Evolutionary conservation across 2,329 filamentous ascomycete species (phyloP).

Genomic region (Cercospora sesami): DNA sequence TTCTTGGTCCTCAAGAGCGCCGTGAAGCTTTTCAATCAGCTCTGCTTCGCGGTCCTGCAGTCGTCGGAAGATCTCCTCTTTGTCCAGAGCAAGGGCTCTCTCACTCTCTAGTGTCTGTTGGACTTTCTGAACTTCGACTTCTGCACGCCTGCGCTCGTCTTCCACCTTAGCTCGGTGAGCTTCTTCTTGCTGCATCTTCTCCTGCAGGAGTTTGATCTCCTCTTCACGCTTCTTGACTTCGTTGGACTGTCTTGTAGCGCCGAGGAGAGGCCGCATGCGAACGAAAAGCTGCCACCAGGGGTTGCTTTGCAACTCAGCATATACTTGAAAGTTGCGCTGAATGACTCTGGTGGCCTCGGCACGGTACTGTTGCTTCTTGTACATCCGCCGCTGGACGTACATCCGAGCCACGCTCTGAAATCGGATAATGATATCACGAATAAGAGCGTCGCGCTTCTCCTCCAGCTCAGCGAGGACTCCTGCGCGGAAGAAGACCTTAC

Average conservation of each 20-base stretch:
- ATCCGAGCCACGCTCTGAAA: slow-evolving; percentile 93
- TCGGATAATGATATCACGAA: slow-evolving; percentile 86
- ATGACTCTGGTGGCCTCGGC: slow-evolving; percentile 94
- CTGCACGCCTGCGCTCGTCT: slow-evolving; percentile 83
- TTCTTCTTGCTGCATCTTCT: slow-evolving; percentile 76
- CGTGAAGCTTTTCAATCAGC: slow-evolving; percentile 87
- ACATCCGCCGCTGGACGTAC: slow-evolving; percentile 81
- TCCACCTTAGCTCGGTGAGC: slow-evolving; percentile 77
- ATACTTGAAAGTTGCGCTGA: slow-evolving; percentile 89
- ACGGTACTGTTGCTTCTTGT: slow-evolving; percentile 89
- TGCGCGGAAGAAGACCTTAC: slow-evolving; percentile 96
- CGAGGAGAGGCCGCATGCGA: slow-evolving; percentile 91
- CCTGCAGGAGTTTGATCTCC: slow-evolving; percentile 82
- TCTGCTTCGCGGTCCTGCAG: slow-evolving; percentile 88
- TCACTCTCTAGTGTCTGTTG: slow-evolving; percentile 96
- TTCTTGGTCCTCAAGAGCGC: slow-evolving; percentile 91
- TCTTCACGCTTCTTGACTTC: slow-evolving; percentile 96
- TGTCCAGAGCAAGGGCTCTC: slow-evolving; percentile 90
- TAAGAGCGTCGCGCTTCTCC: slow-evolving; percentile 89
- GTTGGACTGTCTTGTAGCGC: slow-evolving; percentile 83
- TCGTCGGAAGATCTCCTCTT: slow-evolving; percentile 98
- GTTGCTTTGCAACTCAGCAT: slow-evolving; percentile 83
- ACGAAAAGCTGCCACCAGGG: slow-evolving; percentile 97
- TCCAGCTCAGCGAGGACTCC: slow-evolving; percentile 95
- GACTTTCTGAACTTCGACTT: slow-evolving; percentile 82